Evolutionary conservation across 768 basidiomycete genomes (phyloP).

Genomic region (Panus rudis): DNA sequence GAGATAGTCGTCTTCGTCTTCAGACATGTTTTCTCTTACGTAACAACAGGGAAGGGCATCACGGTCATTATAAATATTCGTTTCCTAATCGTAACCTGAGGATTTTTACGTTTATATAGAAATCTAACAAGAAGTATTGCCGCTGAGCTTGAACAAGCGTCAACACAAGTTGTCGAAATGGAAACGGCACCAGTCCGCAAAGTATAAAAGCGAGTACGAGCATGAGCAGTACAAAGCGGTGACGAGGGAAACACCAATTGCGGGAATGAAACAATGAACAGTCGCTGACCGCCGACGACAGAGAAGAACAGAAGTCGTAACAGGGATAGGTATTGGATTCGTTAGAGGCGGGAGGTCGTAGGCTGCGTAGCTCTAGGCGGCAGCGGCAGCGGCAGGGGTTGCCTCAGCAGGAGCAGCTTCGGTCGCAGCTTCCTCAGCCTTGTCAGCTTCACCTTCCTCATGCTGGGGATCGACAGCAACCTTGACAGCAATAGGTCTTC

Average conservation of each 20-base stretch:
- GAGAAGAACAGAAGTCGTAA: conserved; percentile 2
- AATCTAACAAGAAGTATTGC: conserved; percentile 12
- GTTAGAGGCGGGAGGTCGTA: too few relatives aligned
- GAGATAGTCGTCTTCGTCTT: conserved; percentile 80
- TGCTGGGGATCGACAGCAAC: conserved; percentile 83
- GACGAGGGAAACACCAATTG: conserved; percentile 14
- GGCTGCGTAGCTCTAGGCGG: too few relatives aligned
- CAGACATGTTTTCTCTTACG: conserved; percentile 42
- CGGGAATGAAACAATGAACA: conserved; percentile 1
- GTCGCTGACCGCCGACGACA: conserved; percentile 2
- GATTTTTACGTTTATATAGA: too few relatives aligned
- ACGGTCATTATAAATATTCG: conserved; percentile 6
- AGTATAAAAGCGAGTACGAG: conserved; percentile 7
- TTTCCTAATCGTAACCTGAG: conserved; percentile 4
- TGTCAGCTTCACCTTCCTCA: conserved; percentile 44
- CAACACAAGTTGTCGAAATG: conserved; percentile 20
- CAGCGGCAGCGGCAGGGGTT: too few relatives aligned
- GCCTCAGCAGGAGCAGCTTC: conserved; percentile 16
- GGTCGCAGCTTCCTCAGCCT: conserved; percentile 14
- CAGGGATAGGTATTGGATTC: too few relatives aligned
- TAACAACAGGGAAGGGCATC: conserved; percentile 1
- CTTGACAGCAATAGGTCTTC: conserved; percentile 86
- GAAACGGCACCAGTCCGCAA: conserved; percentile 25
- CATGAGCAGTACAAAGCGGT: conserved; percentile 13
- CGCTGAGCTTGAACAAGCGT: conserved; percentile 17